A percentile compares a stretch with the other conserved stretches of the same genome.
These are phyloP conservation scores for Populus deltoides DNA, from an alignment of 345 rosid genomes.

Conservation along the genomic window DNA sequence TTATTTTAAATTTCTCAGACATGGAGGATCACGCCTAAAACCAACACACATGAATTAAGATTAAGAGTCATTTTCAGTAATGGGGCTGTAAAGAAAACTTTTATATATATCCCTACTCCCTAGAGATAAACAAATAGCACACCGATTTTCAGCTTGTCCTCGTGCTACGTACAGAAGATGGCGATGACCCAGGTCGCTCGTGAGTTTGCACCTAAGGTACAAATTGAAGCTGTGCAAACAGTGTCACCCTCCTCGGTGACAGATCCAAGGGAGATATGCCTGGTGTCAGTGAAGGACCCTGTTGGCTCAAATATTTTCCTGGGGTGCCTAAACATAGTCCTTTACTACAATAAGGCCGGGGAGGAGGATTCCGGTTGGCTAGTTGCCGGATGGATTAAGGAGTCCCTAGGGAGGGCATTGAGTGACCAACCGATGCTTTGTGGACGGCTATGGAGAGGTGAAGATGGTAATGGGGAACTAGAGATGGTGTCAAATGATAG, in stretches of 20 bases:
- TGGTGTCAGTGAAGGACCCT: constrained; percentile 30
- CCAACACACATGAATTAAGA: background rate
- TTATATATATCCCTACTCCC: background rate
- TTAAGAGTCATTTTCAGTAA: no score
- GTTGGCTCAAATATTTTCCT: constrained; percentile 38
- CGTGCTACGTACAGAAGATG: constrained; percentile 8
- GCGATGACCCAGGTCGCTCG: background rate
- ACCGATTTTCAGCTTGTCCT: background rate
- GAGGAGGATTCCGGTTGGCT: constrained; percentile 57
- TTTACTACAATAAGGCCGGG: constrained; percentile 38
- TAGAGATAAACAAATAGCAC: background rate
- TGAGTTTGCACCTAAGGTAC: constrained; percentile 13
- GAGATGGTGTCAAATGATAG: constrained; percentile 74
- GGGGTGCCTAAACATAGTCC: constrained; percentile 46
- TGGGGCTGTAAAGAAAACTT: background rate
- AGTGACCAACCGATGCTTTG: constrained; percentile 53
- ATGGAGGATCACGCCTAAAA: no score
- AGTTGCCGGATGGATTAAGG: constrained; percentile 71
- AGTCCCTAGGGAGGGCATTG: constrained; percentile 58
- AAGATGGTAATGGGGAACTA: constrained; percentile 37
- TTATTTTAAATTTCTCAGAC: no score
- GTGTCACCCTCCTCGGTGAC: constrained; percentile 47
- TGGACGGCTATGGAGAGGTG: constrained; percentile 54
- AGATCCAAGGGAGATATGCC: constrained; percentile 48
- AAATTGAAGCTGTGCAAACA: constrained; percentile 51